Evolutionary conservation across 345 rosid species (phyloP).

Genomic region (Lumnitzera racemosa): DNA sequence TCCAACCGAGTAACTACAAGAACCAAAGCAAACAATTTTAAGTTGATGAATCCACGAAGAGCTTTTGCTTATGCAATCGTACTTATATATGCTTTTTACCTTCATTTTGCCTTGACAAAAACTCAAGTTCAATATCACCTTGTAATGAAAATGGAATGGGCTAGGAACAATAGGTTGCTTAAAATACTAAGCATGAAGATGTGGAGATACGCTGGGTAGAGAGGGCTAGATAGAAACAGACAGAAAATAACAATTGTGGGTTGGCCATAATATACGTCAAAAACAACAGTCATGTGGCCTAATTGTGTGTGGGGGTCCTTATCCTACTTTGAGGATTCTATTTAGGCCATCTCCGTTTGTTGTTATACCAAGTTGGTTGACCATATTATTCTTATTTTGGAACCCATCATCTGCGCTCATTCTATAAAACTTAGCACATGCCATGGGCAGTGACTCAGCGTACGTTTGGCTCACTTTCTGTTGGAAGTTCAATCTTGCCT

Average conservation of each 20-base stretch:
- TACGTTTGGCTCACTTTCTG: no score
- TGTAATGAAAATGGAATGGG: conserved; percentile 8
- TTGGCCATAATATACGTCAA: conserved; percentile 23
- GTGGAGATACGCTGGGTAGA: conserved; percentile 15
- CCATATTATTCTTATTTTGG: not conserved
- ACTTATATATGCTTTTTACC: conserved; percentile 16
- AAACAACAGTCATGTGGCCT: conserved; percentile 33
- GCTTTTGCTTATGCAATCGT: no score
- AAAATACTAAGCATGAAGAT: conserved; percentile 6
- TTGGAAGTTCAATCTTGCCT: no score
- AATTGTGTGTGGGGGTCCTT: conserved; percentile 36
- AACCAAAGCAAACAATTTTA: conserved; percentile 3
- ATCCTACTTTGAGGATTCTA: conserved; percentile 10
- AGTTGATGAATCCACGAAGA: no score
- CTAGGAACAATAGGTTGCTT: not conserved
- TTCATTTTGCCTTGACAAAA: conserved; percentile 37
- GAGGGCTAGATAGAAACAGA: conserved; percentile 41
- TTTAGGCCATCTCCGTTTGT: conserved; percentile 2
- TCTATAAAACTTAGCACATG: no score
- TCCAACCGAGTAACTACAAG: conserved; percentile 77
- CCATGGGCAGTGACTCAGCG: no score
- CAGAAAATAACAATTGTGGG: conserved; percentile 44
- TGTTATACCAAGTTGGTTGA: conserved; percentile 4
- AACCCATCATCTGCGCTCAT: no score
- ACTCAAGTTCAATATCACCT: conserved; percentile 15